Percentiles rank a stretch among this genome's conserved stretches.
These are phyloP conservation scores for Nyssa sinensis DNA, from an alignment of 148 eudicot genomes.

Conservation along the genomic window DNA sequence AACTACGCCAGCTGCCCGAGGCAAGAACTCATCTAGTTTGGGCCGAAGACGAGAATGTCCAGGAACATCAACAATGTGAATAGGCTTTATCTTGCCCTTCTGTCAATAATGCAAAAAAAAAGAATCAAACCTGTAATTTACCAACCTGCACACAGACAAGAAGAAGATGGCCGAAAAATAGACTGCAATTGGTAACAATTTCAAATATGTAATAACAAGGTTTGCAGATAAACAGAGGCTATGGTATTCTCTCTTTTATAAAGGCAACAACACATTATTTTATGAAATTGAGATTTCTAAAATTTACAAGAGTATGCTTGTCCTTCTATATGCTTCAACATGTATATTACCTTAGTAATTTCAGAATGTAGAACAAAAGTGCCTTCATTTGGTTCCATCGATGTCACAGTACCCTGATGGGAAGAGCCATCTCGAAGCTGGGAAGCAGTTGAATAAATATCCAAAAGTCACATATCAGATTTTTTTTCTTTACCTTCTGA, in stretches of 20 bases:
- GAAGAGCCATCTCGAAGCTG: constrained; percentile 92
- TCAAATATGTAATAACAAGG: neutral
- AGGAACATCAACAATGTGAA: constrained; percentile 89
- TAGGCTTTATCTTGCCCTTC: constrained; percentile 74
- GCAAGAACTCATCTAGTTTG: constrained; percentile 87
- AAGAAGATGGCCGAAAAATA: neutral
- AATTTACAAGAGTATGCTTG: neutral
- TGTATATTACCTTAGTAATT: constrained; percentile 46
- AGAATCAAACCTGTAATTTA: neutral
- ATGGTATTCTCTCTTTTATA: neutral
- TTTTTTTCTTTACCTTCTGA: too few species aligned
- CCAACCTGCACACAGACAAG: neutral
- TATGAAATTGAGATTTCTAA: neutral
- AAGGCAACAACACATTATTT: too few species aligned
- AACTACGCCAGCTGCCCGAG: constrained; percentile 79
- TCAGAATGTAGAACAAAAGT: constrained; percentile 80
- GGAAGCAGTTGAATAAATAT: constrained; percentile 7
- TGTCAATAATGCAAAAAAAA: constrained; percentile 18
- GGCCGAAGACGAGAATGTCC: constrained; percentile 93
- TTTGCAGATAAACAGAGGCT: neutral
- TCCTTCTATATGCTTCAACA: neutral
- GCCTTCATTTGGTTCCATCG: constrained; percentile 92
- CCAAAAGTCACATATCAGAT: neutral
- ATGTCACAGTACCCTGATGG: constrained; percentile 85
- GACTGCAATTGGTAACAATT: neutral